Percentiles rank a stretch among this genome's conserved stretches.
Evolutionary conservation across 805 yeast species (phyloP).

Genomic region (Diddensiella caesifluorescens): DNA sequence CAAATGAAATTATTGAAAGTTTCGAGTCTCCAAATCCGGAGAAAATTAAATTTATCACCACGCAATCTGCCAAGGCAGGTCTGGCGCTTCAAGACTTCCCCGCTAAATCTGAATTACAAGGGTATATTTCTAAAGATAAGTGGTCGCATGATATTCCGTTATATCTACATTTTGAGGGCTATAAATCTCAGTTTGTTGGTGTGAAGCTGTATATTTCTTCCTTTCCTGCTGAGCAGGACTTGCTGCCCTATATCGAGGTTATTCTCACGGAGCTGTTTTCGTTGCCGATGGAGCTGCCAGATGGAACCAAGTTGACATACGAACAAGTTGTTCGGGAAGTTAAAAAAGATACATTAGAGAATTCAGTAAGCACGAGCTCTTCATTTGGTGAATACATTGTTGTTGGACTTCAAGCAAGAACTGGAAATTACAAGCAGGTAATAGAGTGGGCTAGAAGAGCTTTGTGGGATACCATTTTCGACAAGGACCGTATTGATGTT

Average conservation of each 20-base stretch:
- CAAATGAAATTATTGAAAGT: constrained; percentile 52
- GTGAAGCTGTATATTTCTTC: constrained; percentile 59
- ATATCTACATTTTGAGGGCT: constrained; percentile 72
- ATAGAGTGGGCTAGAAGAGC: constrained; percentile 72
- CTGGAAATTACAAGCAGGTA: constrained; percentile 57
- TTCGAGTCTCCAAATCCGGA: constrained; percentile 74
- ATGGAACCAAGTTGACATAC: constrained; percentile 55
- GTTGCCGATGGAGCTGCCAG: constrained; percentile 60
- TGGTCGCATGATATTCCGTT: constrained; percentile 46
- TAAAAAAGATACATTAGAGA: constrained; percentile 62
- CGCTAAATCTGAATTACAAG: constrained; percentile 24
- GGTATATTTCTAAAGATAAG: constrained; percentile 15
- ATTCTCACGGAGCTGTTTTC: constrained; percentile 63
- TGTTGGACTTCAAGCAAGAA: constrained; percentile 56
- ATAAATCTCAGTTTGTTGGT: constrained; percentile 71
- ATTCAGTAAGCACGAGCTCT: constrained; percentile 52
- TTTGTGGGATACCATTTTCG: constrained; percentile 63
- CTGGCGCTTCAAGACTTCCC: constrained; percentile 28
- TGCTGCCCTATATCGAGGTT: constrained; percentile 59
- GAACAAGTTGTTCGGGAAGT: constrained; percentile 72
- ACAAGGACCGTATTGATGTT: constrained; percentile 62
- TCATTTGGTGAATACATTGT: constrained; percentile 63
- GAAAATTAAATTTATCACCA: constrained; percentile 63
- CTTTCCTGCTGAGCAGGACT: constrained; percentile 42
- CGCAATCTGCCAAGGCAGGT: constrained; percentile 61